Evolutionary conservation across 2,329 filamentous ascomycete genomes (phyloP), one percentile per base, ranked within the genome.

Genomic region (Claviceps pusilla): DNA sequence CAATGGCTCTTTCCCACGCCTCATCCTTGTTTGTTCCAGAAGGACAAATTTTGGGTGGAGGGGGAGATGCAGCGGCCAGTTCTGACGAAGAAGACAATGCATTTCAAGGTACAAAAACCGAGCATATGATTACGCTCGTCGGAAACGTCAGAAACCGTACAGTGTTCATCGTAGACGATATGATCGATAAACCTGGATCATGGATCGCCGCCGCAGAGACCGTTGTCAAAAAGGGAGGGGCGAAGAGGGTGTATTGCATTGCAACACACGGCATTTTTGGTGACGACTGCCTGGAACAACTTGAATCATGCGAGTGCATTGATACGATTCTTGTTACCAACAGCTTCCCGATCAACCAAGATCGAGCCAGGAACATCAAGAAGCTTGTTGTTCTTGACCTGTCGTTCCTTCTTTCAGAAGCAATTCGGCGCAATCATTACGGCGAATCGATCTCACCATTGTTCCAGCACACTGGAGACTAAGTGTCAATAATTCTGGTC

Each of bases 201-300:
- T 98, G 93, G 93, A 94, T 98, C 61, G 91, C 91, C 6, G 93
- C 93, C 7, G 93, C 93, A 12, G 93, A 98, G 74, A 95, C 90
- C 1, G 91, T 95, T 2, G 87, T 95, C 53, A 97, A 97, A 76
- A 82, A 86, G 59, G 94, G 93, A 59, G 80, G 82, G 48, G 93
- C 93, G 1, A 95, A 87, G 62, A 93, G 87, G 69, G 93, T 98
- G 41, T 97, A 95, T 71, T 95, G 89, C 75, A 95, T 98, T 73
- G 93, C 91, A 7, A 97, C 93, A 0, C 93, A 98, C 65, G 93
- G 90, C 45, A 79, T 98, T 41, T 97, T 98, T 68, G 90, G 90
- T 28, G 86, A 84, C 48, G 87, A 96, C 65, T 88, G 87, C 59
- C 79, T 98, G 16, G 84, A 89, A 63, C 88, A 96, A 68, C 82